Evolutionary conservation across 2,329 filamentous ascomycete genomes (phyloP).

Genomic region (Ceratocystis alfenasii): DNA sequence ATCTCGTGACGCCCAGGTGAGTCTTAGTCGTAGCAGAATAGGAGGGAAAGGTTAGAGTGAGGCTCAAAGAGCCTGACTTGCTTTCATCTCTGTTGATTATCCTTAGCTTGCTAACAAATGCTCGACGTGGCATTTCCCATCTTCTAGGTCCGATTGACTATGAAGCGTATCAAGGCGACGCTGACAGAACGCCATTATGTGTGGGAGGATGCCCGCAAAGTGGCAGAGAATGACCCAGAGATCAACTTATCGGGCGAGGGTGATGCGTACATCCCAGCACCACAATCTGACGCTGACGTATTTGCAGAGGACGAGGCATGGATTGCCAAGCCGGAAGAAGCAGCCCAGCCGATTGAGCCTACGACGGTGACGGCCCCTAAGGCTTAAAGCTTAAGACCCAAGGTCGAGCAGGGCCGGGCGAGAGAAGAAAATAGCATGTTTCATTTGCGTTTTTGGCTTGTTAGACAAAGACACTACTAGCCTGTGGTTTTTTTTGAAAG

Average conservation of each 20-base stretch:
- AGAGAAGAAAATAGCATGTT: not conserved
- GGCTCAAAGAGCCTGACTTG: not conserved
- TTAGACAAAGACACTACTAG: not conserved
- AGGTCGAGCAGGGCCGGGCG: too few species aligned
- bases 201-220: constrained; percentile 62
- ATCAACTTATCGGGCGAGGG: constrained; percentile 45
- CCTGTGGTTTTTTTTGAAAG: not conserved
- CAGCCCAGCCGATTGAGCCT: constrained; percentile 15
- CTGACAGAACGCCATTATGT: constrained; percentile 81
- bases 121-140: not conserved
- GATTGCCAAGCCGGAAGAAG: constrained; percentile 16
- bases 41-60: not conserved
- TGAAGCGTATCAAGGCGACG: constrained; percentile 70
- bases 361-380: constrained; percentile 8
- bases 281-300: constrained; percentile 28
- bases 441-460: not conserved
- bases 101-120: not conserved
- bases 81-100: not conserved
- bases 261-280: constrained; percentile 39
- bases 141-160: constrained; percentile 59
- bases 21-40: constrained; percentile 25
- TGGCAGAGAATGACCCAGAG: constrained; percentile 56
- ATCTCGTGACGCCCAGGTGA: constrained; percentile 53
- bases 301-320: constrained; percentile 30
- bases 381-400: not conserved